Base-by-base conservation (phyloP, 768 basidiomycete species). In the Gymnopilus dilepis region DNA sequence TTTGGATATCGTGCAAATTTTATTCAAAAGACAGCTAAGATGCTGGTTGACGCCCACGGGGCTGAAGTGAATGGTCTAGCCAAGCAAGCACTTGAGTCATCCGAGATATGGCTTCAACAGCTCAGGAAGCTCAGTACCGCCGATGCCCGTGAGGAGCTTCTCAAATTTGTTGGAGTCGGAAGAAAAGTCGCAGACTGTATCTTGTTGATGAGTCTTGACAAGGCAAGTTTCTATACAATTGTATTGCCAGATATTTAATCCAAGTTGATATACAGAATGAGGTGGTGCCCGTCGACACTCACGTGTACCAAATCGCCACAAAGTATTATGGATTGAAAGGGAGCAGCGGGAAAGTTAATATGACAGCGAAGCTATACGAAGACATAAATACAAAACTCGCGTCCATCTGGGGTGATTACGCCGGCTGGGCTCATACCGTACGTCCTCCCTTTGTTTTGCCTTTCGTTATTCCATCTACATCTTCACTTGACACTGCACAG, bases 121-220 rank as follows among this genome's bases (percentile, higher is more conserved):
- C 73, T 95, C 21, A 77, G 94, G 48, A 68, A 67, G 1, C 64
- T 71, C 59, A 74, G 70, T 22, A 89, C 89, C 0, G 72, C 74
- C 0, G 81, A 83, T 24, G 94, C 94, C 22, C 80, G 95, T 65
- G 81, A 84, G 42, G 88, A 91, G 64, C 80, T 99, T 22, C 76
- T 97, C 34, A 88, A 85, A 69, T 87, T 98, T 58, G 82, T 91
- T 43, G 97, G 97, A 0, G 97, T 99, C 0, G 97, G 97, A 5
- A 83, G 94, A 34, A 99, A 99, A 72, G 97, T 99, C 0, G 97
- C 97, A 2, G 97, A 99, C 70, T 99, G 97, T 69, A 78, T 97
- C 28, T 75, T 97, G 53, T 78, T 98, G 15, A 97, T 98, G 95
- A 93, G 92, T 69, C 72, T 96, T 60, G 91, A 97, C 76, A 93